Percentiles rank a stretch among this genome's conserved stretches.
Conservation (phyloP, 2,329 filamentous ascomycete species). For the Colletotrichum sublineola region DNA sequence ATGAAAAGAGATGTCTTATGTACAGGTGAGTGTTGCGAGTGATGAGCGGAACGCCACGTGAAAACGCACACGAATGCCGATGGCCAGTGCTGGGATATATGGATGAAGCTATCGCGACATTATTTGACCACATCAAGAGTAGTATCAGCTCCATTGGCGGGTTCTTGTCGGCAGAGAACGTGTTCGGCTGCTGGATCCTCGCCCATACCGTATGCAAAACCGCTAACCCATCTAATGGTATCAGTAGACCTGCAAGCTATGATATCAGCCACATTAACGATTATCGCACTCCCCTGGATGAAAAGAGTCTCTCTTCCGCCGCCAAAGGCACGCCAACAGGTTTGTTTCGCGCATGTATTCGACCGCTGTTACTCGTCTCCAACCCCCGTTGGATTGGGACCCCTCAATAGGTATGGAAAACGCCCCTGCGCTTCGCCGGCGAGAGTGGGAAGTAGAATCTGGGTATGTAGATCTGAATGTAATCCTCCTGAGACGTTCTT, state of each 20-base stretch:
- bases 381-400: background rate
- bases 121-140: background rate
- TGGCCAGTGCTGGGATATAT: too few species aligned
- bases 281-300: background rate
- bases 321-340: background rate
- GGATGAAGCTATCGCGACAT: background rate
- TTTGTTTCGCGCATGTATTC: background rate
- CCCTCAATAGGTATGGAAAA: background rate
- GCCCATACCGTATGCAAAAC: background rate
- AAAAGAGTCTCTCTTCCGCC: background rate
- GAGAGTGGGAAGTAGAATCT: background rate
- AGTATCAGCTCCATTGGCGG: background rate
- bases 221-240: background rate
- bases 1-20: too few species aligned
- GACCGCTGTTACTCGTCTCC: background rate
- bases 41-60: too few species aligned
- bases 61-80: too few species aligned
- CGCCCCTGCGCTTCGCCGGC: background rate
- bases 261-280: background rate
- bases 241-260: background rate
- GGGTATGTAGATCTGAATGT: background rate
- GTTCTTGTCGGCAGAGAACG: background rate
- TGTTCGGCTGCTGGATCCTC: background rate
- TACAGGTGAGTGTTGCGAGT: too few species aligned
- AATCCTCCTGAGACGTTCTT: background rate